Evolutionary conservation across 2,329 filamentous ascomycete genomes (phyloP).

Genomic region (Pseudogymnoascus sp.): DNA sequence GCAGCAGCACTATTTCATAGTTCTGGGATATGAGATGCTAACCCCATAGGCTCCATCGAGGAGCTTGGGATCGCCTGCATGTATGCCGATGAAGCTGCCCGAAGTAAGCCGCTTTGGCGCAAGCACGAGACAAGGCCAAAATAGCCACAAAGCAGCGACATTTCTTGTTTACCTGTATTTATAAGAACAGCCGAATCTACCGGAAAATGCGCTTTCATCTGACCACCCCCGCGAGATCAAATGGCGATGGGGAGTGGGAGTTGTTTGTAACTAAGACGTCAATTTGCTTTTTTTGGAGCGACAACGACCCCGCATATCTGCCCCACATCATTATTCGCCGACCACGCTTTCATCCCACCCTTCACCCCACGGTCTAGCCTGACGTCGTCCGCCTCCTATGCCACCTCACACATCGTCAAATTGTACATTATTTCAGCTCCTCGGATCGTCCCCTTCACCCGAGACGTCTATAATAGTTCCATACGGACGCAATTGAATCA

Average conservation of each 20-base stretch:
- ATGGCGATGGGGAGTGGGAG: not conserved
- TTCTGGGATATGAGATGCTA: not conserved
- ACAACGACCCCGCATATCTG: slow-evolving; percentile 7
- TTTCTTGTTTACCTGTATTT: not conserved
- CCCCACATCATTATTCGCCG: slow-evolving; percentile 6
- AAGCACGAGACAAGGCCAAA: not conserved
- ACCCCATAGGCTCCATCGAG: not conserved
- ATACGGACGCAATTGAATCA: slow-evolving; percentile 3
- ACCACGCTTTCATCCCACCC: slow-evolving; percentile 4
- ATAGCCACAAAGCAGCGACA: not conserved
- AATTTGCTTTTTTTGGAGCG: slow-evolving; percentile 6
- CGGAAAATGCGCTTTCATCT: not conserved
- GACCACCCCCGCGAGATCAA: not conserved
- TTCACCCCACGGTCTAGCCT: slow-evolving; percentile 3
- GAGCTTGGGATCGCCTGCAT: not conserved
- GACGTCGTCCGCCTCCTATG: slow-evolving; percentile 1
- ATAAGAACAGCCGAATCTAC: not conserved
- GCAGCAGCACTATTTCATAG: not conserved
- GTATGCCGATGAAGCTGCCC: not conserved
- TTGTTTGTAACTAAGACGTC: not conserved
- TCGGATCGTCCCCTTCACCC: not conserved
- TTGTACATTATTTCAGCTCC: slow-evolving; percentile 1
- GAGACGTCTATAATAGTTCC: not conserved
- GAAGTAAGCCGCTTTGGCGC: not conserved
- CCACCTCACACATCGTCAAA: slow-evolving; percentile 3